These are phyloP conservation scores for Aureobasidium uvarum DNA, from an alignment of 2,329 filamentous ascomycete species.

Conservation along the genomic window DNA sequence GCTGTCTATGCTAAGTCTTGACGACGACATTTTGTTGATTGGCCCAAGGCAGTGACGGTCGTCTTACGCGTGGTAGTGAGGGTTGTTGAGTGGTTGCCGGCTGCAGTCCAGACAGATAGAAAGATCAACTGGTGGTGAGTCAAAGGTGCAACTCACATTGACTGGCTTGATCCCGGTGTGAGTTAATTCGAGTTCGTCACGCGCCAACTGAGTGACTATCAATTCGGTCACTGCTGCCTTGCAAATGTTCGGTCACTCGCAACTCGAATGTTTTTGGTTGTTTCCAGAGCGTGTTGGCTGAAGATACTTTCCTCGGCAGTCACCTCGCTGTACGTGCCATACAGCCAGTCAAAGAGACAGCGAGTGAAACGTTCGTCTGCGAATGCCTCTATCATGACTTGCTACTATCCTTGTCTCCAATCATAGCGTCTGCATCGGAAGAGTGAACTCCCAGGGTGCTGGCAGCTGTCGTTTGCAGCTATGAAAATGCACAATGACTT, in stretches of 20 bases:
- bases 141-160: background rate
- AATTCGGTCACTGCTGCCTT: background rate
- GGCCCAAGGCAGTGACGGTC: background rate
- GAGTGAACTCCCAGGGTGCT: background rate
- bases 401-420: too few relatives aligned
- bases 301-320: background rate
- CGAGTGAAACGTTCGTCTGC: too few relatives aligned
- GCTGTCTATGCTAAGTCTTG: background rate
- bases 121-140: background rate
- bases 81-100: background rate
- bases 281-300: too few relatives aligned
- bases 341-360: too few relatives aligned
- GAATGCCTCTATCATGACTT: too few relatives aligned
- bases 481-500: background rate
- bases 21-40: background rate
- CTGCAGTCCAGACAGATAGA: background rate
- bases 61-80: background rate
- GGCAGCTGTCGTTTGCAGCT: rapidly evolving
- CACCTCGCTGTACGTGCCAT: background rate
- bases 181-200: background rate
- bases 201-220: background rate
- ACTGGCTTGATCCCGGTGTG: background rate
- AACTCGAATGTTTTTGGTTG: background rate
- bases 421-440: too few relatives aligned
- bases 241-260: background rate